Evolutionary conservation across 257 asterid species (phyloP).

Genomic region (Solanum ossicruentum): DNA sequence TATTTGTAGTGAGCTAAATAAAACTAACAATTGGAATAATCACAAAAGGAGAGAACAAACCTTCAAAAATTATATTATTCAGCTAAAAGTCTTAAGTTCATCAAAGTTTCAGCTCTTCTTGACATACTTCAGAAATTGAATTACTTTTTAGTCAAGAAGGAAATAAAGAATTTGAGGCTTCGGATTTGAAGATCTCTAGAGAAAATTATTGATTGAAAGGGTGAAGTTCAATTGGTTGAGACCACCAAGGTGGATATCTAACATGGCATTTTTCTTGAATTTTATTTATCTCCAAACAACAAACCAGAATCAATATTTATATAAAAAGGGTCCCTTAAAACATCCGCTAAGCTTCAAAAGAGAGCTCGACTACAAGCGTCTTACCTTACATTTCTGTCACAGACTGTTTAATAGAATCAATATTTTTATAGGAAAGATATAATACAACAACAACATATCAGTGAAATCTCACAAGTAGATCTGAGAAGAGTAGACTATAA

Average conservation of each 20-base stretch:
- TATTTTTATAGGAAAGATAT: no score
- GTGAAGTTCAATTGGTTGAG: slow-evolving; percentile 33
- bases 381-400: no score
- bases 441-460: no score
- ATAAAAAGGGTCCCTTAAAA: no score
- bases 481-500: no score
- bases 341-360: no score
- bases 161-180: background rate
- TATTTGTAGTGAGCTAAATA: background rate
- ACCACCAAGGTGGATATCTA: slow-evolving; percentile 24
- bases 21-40: background rate
- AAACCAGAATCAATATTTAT: slow-evolving; percentile 17
- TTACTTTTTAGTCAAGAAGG: background rate
- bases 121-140: background rate
- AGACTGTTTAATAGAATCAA: no score
- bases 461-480: no score
- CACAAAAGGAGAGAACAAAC: background rate
- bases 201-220: background rate
- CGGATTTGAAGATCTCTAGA: slow-evolving; percentile 34
- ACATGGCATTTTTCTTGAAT: slow-evolving; percentile 24
- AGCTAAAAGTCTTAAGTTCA: background rate
- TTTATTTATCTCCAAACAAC: slow-evolving; percentile 17
- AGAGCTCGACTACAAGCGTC: no score
- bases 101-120: background rate
- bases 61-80: background rate